These are phyloP conservation scores for Flagelloscypha sp. DNA, from an alignment of 768 basidiomycete genomes.

Conservation along the genomic window DNA sequence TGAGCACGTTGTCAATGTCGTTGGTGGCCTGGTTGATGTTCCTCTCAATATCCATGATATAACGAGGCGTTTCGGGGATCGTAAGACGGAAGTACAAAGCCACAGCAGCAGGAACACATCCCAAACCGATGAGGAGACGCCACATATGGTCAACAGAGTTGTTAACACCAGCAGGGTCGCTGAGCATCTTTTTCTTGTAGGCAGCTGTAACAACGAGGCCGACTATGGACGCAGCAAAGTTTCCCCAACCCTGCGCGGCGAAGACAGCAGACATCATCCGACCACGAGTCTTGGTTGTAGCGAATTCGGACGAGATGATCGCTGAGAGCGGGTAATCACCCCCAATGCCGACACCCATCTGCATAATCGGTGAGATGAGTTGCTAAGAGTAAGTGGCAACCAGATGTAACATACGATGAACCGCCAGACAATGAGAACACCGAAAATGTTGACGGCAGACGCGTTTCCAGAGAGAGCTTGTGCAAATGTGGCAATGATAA, in stretches of 20 bases:
- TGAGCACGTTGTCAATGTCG: conserved; percentile 66
- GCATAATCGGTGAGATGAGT: background rate
- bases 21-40: conserved; percentile 58
- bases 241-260: conserved; percentile 81
- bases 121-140: conserved; percentile 85
- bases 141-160: conserved; percentile 66
- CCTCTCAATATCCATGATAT: conserved; percentile 68
- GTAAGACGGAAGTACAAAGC: conserved; percentile 91
- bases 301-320: conserved; percentile 86
- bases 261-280: conserved; percentile 89
- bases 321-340: conserved; percentile 85
- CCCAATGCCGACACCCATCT: conserved; percentile 80
- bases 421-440: conserved; percentile 76
- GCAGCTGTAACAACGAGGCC: conserved; percentile 55
- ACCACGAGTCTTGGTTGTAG: conserved; percentile 67
- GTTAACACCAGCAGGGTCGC: conserved; percentile 27
- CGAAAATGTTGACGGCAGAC: conserved; percentile 63
- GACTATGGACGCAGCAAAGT: conserved; percentile 66
- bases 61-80: conserved; percentile 86
- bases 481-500: conserved; percentile 71
- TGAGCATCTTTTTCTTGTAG: conserved; percentile 52
- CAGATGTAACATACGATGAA: conserved; percentile 43
- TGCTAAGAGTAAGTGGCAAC: background rate
- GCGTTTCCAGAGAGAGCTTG: conserved; percentile 69
- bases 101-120: conserved; percentile 70